Conservation (phyloP, 78 protist genomes). For the Speleostelium caveatum region DNA sequence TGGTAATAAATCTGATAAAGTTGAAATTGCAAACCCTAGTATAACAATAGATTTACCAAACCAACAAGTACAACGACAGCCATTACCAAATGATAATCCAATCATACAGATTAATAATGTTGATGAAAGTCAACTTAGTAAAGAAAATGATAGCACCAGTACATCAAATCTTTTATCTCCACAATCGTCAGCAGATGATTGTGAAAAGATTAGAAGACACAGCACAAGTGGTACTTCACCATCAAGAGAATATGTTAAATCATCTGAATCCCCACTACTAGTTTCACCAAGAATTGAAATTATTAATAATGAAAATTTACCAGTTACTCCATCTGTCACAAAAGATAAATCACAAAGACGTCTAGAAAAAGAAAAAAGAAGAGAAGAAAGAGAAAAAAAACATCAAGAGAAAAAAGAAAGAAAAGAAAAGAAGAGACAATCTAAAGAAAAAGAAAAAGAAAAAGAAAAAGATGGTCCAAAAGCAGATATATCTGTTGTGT, state of each 20-base stretch:
- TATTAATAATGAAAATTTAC: neutral
- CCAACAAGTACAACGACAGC: neutral
- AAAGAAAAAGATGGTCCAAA: constrained; percentile 10
- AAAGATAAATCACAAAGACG: constrained; percentile 22
- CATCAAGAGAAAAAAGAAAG: constrained; percentile 12
- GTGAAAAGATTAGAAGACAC: neutral
- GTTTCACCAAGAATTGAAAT: neutral
- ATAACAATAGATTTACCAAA: neutral
- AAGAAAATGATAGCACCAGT: neutral
- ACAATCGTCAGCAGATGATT: neutral
- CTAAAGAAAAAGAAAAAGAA: constrained; percentile 27
- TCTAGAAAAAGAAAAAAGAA: constrained; percentile 27
- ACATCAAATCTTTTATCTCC: neutral
- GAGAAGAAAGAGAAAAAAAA: constrained; percentile 14
- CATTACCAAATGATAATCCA: no score
- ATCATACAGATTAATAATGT: no score
- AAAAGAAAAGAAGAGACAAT: constrained; percentile 16
- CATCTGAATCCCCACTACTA: neutral
- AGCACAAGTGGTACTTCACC: neutral
- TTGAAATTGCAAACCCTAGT: neutral
- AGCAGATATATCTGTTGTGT: constrained; percentile 46
- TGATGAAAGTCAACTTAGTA: neutral
- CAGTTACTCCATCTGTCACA: neutral
- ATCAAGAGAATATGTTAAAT: neutral
- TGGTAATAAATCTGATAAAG: neutral